phyloP scores from a whole-genome alignment of 2,329 filamentous ascomycete species.

The Neonectria coccinea region DNA sequence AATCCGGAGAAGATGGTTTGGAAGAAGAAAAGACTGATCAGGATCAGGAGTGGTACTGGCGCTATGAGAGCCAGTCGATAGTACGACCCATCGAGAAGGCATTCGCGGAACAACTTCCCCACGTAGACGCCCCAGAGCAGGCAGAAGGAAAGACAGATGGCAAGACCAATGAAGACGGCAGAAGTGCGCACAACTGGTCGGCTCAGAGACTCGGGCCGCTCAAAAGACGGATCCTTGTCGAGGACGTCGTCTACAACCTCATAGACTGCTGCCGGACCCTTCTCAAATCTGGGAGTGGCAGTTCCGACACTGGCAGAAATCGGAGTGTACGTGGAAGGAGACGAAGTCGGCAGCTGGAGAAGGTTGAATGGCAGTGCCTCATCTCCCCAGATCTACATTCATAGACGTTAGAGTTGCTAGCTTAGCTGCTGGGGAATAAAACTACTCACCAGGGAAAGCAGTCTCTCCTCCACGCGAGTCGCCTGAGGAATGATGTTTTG shows the following conservation, averaged over 20 bases:
- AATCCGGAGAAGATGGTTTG: constrained; percentile 54
- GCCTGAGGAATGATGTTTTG: constrained; percentile 19
- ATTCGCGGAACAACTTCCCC: constrained; percentile 54
- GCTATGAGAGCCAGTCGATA: constrained; percentile 52
- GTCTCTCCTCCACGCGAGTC: constrained; percentile 16
- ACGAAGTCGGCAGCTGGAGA: constrained; percentile 13
- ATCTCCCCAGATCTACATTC: constrained; percentile 11
- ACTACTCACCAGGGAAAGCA: constrained; percentile 13
- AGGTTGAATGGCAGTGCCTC: constrained; percentile 19
- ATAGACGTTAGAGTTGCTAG: background rate
- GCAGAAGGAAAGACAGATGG: constrained; percentile 52
- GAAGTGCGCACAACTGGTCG: constrained; percentile 9
- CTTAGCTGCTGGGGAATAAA: background rate
- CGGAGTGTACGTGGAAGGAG: constrained; percentile 9
- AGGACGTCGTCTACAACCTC: constrained; percentile 14
- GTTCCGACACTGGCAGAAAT: constrained; percentile 14
- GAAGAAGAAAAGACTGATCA: constrained; percentile 56
- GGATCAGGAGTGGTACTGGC: constrained; percentile 52
- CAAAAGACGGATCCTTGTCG: constrained; percentile 11
- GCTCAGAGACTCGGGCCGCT: constrained; percentile 14
- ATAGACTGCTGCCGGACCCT: background rate
- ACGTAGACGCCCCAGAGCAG: constrained; percentile 54
- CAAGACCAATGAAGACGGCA: constrained; percentile 51
- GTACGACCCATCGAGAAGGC: constrained; percentile 53
- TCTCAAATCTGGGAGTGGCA: constrained; percentile 13